These are phyloP conservation scores for Pleurotus platypus DNA, from an alignment of 768 basidiomycete species.

Conservation along the genomic window DNA sequence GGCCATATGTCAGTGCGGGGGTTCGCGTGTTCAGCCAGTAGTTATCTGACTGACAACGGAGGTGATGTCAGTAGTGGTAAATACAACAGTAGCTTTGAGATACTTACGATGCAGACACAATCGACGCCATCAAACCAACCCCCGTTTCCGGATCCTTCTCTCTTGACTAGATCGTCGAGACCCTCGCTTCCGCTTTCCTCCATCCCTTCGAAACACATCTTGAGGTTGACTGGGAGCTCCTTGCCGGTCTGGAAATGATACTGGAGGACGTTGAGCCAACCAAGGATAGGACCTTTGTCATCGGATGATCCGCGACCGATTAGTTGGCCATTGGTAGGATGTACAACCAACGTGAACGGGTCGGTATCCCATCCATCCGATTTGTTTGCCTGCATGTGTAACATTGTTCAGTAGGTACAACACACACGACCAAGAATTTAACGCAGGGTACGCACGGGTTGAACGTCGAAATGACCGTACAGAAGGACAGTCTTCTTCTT, in stretches of 20 bases:
- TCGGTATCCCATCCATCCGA: slow-evolving; percentile 87
- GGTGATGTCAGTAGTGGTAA: slow-evolving; percentile 1
- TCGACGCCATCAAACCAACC: slow-evolving; percentile 87
- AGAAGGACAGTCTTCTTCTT: slow-evolving; percentile 91
- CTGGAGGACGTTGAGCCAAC: slow-evolving; percentile 88
- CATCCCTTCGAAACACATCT: slow-evolving; percentile 96
- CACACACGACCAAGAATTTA: background rate
- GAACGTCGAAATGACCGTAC: slow-evolving; percentile 96
- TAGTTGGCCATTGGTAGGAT: slow-evolving; percentile 47
- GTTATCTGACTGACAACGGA: slow-evolving; percentile 68
- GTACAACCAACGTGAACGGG: slow-evolving; percentile 68
- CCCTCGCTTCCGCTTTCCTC: slow-evolving; percentile 93
- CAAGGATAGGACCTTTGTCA: slow-evolving; percentile 88
- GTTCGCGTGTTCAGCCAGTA: slow-evolving; percentile 89
- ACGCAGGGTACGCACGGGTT: slow-evolving; percentile 56
- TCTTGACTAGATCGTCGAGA: slow-evolving; percentile 79
- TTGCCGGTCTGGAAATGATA: slow-evolving; percentile 67
- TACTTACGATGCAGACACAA: slow-evolving; percentile 85
- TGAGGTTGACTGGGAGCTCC: slow-evolving; percentile 84
- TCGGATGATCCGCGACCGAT: slow-evolving; percentile 87
- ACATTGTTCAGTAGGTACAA: too few species aligned
- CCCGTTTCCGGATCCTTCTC: slow-evolving; percentile 56
- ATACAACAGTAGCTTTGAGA: background rate
- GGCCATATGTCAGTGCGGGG: slow-evolving; percentile 81
- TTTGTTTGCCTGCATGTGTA: slow-evolving; percentile 31